Percentiles rank a stretch among this genome's conserved stretches.
These are phyloP conservation scores for Saccharomycopsis hybrid DNA, from an alignment of 1,139 yeast genomes.

Conservation along the genomic window DNA sequence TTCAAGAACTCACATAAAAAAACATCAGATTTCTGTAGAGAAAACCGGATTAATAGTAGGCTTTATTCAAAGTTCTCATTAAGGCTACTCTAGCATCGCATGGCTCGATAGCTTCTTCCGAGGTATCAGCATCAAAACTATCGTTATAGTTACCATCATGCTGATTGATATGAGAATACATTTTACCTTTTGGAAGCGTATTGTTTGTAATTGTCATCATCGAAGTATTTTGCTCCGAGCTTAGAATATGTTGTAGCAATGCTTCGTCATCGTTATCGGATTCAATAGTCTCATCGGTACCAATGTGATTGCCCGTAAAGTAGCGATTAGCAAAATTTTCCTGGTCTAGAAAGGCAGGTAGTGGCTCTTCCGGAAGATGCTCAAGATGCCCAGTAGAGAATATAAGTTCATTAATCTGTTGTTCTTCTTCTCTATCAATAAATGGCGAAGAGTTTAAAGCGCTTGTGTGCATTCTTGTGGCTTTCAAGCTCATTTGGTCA, in stretches of 20 bases:
- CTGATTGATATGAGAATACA: neutral
- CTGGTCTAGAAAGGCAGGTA: neutral
- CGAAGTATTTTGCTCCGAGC: neutral
- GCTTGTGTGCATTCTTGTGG: neutral
- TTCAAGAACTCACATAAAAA: no score
- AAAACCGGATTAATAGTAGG: no score
- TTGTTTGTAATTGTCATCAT: neutral
- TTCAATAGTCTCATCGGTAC: slow-evolving; percentile 6
- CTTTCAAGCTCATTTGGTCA: neutral
- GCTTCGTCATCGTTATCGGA: slow-evolving; percentile 5
- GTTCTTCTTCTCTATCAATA: slow-evolving; percentile 4
- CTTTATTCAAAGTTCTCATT: slow-evolving; percentile 8
- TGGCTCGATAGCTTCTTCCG: slow-evolving; percentile 15
- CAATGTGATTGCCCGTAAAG: neutral
- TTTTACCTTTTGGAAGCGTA: neutral
- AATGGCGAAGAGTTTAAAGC: slow-evolving; percentile 14
- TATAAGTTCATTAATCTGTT: slow-evolving; percentile 3
- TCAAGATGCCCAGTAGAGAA: neutral
- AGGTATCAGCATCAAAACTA: neutral
- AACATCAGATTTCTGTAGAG: no score
- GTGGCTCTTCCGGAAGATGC: neutral
- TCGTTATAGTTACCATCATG: neutral
- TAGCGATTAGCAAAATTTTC: neutral
- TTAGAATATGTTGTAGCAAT: slow-evolving; percentile 1
- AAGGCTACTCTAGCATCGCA: slow-evolving; percentile 19